Evolutionary conservation across 805 yeast genomes (phyloP), one percentile per base, ranked within the genome.

Genomic region (Kluyveromyces siamensis): DNA sequence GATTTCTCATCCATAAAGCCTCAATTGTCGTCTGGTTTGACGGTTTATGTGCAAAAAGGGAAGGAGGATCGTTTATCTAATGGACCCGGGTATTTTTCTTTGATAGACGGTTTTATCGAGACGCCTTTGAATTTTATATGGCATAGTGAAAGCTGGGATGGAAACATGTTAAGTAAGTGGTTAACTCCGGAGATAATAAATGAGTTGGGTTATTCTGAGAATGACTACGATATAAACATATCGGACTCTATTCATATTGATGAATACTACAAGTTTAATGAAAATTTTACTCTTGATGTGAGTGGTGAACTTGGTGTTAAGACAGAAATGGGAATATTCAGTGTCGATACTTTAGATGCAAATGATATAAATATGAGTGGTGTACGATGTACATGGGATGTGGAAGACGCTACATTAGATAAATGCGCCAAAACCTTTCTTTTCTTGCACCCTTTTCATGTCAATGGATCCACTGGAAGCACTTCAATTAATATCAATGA

Each of bases 381-480:
- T 1, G 27, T 63, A 9, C 51, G 65, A 38, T 63, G 67, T 44
- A 49, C 38, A n/a, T 63, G 67, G 66, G 44, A 53, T 13, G 35
- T 47, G 10, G 48, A 48, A 7, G 51, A 42, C 16, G 38, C 46
- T 10, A 17, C 36, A 14, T 45, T 60, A 13, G 61, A 60, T 11
- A 56, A 51, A 39, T 62, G 65, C 48, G 58, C 59, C 7, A 61
- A 63, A 47, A 63, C 67, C 1, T 50, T 60, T 41, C 41, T 63
- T 8, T 55, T 59, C 19, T 60, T 52, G 44, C 53, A 56, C 37
- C 46, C 47, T 11, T 48, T 55, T 2, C 59, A 58, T 46, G 58
- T 7, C 47, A 52, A 5, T 48, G 48, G 30, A 33, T 43, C 18
- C 11, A 45, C 17, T 3, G 14, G 39, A 2, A 6, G 27, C 2